Evolutionary conservation across 768 basidiomycete genomes (phyloP).

Genomic region (Leccinum obscurum): DNA sequence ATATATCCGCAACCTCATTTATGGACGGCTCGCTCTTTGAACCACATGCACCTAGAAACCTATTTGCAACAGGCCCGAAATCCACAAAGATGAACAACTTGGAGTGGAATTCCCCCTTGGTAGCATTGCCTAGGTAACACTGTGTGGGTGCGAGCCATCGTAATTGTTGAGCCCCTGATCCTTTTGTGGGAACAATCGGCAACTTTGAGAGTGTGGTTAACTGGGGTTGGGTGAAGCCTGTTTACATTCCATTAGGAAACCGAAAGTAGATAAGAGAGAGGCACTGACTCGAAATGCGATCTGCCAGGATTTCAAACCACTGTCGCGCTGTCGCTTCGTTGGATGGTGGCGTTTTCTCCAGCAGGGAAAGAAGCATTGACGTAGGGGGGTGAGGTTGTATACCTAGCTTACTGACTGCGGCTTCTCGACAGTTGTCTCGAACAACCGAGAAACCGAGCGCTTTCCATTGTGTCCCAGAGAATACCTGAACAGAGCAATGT

Average conservation of each 20-base stretch:
- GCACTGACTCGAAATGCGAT: slow-evolving; percentile 56
- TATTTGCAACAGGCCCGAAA: slow-evolving; percentile 79
- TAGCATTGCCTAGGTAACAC: slow-evolving; percentile 64
- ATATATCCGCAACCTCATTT: slow-evolving; percentile 71
- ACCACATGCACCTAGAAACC: slow-evolving; percentile 84
- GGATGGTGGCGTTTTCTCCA: slow-evolving; percentile 61
- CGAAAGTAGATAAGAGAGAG: neutral
- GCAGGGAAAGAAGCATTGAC: slow-evolving; percentile 52
- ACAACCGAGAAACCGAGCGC: slow-evolving; percentile 76
- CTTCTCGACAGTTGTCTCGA: slow-evolving; percentile 49
- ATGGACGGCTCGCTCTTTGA: slow-evolving; percentile 86
- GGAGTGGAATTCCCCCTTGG: slow-evolving; percentile 63
- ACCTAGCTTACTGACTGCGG: slow-evolving; percentile 62
- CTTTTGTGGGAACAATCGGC: slow-evolving; percentile 66
- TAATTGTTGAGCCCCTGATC: slow-evolving; percentile 30
- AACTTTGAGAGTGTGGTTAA: slow-evolving; percentile 55
- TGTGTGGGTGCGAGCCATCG: slow-evolving; percentile 59
- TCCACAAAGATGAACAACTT: slow-evolving; percentile 87
- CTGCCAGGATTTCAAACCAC: slow-evolving; percentile 71
- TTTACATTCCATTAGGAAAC: slow-evolving; percentile 4
- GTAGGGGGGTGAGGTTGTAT: slow-evolving; percentile 70
- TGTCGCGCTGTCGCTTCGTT: slow-evolving; percentile 52
- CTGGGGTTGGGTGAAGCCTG: slow-evolving; percentile 61
- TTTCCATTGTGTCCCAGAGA: slow-evolving; percentile 64
- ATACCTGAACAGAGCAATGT: slow-evolving; percentile 52